A percentile compares a stretch with the other conserved stretches of the same genome.
phyloP scores from a whole-genome alignment of 495 filamentous ascomycete species.

The Diplogelasinospora grovesii region DNA sequence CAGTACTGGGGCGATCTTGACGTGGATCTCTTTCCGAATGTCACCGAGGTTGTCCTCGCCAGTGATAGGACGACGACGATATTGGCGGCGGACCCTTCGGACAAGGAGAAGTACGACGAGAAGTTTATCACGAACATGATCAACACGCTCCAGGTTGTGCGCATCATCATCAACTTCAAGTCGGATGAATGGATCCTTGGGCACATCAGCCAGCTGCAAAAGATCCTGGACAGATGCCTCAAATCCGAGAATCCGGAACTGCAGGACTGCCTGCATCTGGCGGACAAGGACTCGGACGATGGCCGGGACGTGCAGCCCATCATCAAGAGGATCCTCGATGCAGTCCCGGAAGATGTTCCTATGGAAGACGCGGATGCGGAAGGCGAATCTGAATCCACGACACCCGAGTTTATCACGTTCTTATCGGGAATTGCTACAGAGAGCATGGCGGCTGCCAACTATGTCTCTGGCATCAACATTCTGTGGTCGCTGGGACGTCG shows the following conservation, averaged over 20 bases:
- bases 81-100: slow-evolving; percentile 69
- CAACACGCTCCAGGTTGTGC: slow-evolving; percentile 85
- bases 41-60: slow-evolving; percentile 74
- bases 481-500: slow-evolving; percentile 84
- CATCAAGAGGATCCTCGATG: slow-evolving; percentile 75
- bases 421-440: slow-evolving; percentile 78
- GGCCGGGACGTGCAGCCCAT: slow-evolving; percentile 57
- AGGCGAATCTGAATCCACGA: slow-evolving; percentile 60
- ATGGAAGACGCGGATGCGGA: slow-evolving; percentile 90
- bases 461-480: slow-evolving; percentile 81
- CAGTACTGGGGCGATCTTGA: slow-evolving; percentile 90
- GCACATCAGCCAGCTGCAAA: slow-evolving; percentile 70
- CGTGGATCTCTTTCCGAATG: slow-evolving; percentile 81
- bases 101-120: slow-evolving; percentile 81
- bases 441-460: slow-evolving; percentile 66
- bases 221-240: slow-evolving; percentile 81
- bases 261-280: slow-evolving; percentile 79
- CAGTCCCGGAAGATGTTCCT: slow-evolving; percentile 78
- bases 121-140: slow-evolving; percentile 75
- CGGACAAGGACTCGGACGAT: slow-evolving; percentile 59
- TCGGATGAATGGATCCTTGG: slow-evolving; percentile 81
- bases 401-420: slow-evolving; percentile 73
- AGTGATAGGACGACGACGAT: slow-evolving; percentile 62
- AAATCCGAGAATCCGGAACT: slow-evolving; percentile 82
- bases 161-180: slow-evolving; percentile 79